Conservation (phyloP, 306 rosid genomes). For the Dalbergia cultrata region DNA sequence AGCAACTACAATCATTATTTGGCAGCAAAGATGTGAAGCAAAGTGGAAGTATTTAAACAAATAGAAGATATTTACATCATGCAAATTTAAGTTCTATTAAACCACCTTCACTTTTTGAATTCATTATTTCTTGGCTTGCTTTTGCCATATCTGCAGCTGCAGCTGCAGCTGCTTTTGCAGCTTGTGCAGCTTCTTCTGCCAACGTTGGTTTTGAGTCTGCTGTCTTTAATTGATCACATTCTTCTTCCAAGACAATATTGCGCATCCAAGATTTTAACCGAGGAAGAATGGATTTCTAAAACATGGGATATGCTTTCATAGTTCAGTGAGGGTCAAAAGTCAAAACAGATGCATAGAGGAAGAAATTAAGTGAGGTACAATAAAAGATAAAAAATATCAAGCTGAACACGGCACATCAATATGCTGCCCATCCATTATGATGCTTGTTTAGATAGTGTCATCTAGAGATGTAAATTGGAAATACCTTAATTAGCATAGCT, state of each 20-base stretch:
- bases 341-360: slow-evolving; percentile 22
- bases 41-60: background rate
- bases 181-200: slow-evolving; percentile 79
- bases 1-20: slow-evolving; percentile 27
- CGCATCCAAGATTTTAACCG: slow-evolving; percentile 85
- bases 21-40: slow-evolving; percentile 26
- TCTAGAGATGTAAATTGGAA: slow-evolving; percentile 12
- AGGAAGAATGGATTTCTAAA: slow-evolving; percentile 77
- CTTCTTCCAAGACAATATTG: slow-evolving; percentile 71
- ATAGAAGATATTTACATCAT: slow-evolving; percentile 1
- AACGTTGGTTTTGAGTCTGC: slow-evolving; percentile 59
- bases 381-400: slow-evolving; percentile 34
- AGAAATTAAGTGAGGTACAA: slow-evolving; percentile 14
- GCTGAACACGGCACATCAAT: slow-evolving; percentile 11
- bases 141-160: slow-evolving; percentile 85
- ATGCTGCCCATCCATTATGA: slow-evolving; percentile 18
- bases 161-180: slow-evolving; percentile 87
- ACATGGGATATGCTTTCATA: slow-evolving; percentile 41
- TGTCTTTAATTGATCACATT: slow-evolving; percentile 53
- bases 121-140: slow-evolving; percentile 74
- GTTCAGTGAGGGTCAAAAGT: slow-evolving; percentile 39
- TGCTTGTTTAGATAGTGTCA: slow-evolving; percentile 22
- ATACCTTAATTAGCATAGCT: slow-evolving; percentile 75
- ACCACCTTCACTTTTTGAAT: slow-evolving; percentile 76
- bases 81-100: slow-evolving; percentile 27